Evolutionary conservation across 164 flowering plant genomes (phyloP), one percentile per base, ranked within the genome.

Genomic region (Chimonanthus praecox): DNA sequence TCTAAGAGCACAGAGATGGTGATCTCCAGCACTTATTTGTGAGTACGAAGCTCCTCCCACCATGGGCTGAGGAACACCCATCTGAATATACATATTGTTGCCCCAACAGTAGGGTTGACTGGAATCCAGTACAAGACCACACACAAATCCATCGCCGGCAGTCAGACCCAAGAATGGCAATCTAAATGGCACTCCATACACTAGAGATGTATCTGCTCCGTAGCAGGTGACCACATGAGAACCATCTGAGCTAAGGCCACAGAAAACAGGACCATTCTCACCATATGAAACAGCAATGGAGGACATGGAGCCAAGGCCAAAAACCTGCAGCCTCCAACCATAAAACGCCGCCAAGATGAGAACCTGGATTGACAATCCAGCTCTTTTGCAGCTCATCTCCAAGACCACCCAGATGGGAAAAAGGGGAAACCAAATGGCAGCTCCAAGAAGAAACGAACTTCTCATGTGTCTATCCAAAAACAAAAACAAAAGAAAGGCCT

Each of bases 101-200:
- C 99, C 99, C 99, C 99, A 95, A 76, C 99, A 95, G 73, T 89
- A 95, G 16, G 99, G 98, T 46, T 89, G 96, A 69, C 74, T 80
- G 2, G 92, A 83, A 15, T 79, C 84, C 83, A 88, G 47, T 15
- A 89, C 66, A 69, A 95, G 92, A 15, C 99, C 99, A 82, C 99
- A 95, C 1, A 93, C 91, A 80, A 95, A 95, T 68, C 97, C 98
- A 78, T 88, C 90, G 0, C 99, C 99, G 7, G 88, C 96, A 1
- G 98, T 88, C 60, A 95, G 76, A 16, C 98, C 96, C 10, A 70
- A 13, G 68, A 93, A 90, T 7, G 87, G 82, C 66, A 88, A 81
- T 70, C 82, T 85, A 47, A 78, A 47, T 16, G 99, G 99, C 3
- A 91, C 85, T 72, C 89, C 92, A 79, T 85, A 89, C 7, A 86